Evolutionary conservation across 2,329 filamentous ascomycete genomes (phyloP), one percentile per base, ranked within the genome.

Genomic region (Capronia coronata): DNA sequence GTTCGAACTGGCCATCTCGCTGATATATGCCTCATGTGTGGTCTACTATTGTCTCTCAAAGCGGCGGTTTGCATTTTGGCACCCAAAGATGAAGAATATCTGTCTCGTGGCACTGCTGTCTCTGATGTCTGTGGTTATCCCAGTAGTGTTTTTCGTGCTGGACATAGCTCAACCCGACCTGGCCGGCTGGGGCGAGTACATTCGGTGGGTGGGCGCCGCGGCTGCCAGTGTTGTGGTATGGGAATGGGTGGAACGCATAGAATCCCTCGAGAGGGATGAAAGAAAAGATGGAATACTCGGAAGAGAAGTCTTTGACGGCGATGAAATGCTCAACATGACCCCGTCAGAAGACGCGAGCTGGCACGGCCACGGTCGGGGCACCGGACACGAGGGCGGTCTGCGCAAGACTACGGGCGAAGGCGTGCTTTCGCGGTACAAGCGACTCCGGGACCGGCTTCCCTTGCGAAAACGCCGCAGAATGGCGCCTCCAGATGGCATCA

Each of bases 231-330:
- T 95, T n/a, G 87, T 95, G 18, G 90, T 96, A 1, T 96, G 90
- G 90, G 90, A 96, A 67, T 96, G 90, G 90, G 90, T 96, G 2
- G 90, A 96, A 67, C 79, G 90, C 21, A 96, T 96, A 42, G 90
- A 96, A 66, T 87, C 89, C 0, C 68, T 95, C 54, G 90, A 96
- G 70, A 80, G 90, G 59, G 89, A 95, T 66, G 89, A 95, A 65
- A 88, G 90, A 68, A 94, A 94, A 68, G 89, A 94, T 60, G 90
- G 90, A 0, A 94, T 96, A 48, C 71, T 96, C 1, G 90, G 90
- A 2, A 76, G 90, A 56, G 90, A 96, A 63, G 82, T 96, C 0
- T 95, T 94, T 62, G 90, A 96, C 59, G 90, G 89, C 2, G 90
- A 96, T 61, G 90, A 95, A 64, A 94, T 93, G 83, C 74, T 94